A percentile compares a stretch with the other conserved stretches of the same genome.
These are phyloP conservation scores for Turnera subulata DNA, from an alignment of 345 rosid genomes.

Conservation along the genomic window DNA sequence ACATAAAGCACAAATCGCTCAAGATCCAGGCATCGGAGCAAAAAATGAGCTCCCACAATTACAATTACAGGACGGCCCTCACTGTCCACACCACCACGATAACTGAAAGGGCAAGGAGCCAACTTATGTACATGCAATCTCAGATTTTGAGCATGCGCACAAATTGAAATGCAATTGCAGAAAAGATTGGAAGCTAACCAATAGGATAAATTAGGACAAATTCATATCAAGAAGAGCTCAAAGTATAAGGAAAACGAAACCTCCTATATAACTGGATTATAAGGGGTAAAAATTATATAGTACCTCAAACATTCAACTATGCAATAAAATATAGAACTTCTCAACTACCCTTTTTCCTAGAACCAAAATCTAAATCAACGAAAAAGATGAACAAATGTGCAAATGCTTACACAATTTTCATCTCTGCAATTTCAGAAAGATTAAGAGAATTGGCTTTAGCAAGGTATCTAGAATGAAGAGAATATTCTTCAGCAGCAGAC, in stretches of 20 bases:
- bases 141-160: too few relatives aligned
- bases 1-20: slow-evolving; percentile 84
- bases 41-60: slow-evolving; percentile 95
- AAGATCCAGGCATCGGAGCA: slow-evolving; percentile 89
- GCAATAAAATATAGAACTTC: slow-evolving; percentile 1
- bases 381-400: not conserved
- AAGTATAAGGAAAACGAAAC: too few relatives aligned
- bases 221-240: too few relatives aligned
- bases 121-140: slow-evolving; percentile 10
- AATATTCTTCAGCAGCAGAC: slow-evolving; percentile 88
- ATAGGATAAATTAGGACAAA: not conserved
- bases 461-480: slow-evolving; percentile 92
- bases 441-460: slow-evolving; percentile 91
- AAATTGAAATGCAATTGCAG: not conserved
- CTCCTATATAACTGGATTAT: too few relatives aligned
- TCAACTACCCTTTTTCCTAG: too few relatives aligned
- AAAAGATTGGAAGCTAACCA: not conserved
- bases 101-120: slow-evolving; percentile 43
- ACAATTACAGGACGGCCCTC: slow-evolving; percentile 98
- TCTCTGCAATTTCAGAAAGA: slow-evolving; percentile 95
- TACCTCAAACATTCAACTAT: not conserved
- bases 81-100: slow-evolving; percentile 94
- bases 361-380: not conserved
- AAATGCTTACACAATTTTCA: slow-evolving; percentile 87
- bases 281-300: not conserved